These are phyloP conservation scores for Dentipellis sp. DNA, from an alignment of 768 basidiomycete species.

Conservation along the genomic window DNA sequence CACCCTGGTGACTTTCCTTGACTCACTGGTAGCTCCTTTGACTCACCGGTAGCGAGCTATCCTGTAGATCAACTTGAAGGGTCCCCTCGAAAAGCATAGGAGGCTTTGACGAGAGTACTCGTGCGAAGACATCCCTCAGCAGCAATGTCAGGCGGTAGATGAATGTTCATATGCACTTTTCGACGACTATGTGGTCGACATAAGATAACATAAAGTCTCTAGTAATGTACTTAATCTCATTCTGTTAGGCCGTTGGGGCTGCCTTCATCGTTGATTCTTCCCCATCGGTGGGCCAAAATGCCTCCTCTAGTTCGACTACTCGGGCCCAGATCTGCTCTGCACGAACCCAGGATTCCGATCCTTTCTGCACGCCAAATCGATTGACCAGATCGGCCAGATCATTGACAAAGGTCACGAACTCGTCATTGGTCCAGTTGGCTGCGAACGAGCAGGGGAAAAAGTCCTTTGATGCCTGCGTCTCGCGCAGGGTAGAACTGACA, in stretches of 20 bases:
- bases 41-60: no score
- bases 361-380: slow-evolving; percentile 27
- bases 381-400: slow-evolving; percentile 40
- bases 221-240: no score
- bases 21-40: no score
- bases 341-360: slow-evolving; percentile 24
- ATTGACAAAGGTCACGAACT: slow-evolving; percentile 45
- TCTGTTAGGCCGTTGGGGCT: not conserved
- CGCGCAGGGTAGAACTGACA: slow-evolving; percentile 22
- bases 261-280: slow-evolving; percentile 20
- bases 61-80: no score
- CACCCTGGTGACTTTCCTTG: no score
- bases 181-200: no score
- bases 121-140: no score
- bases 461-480: slow-evolving; percentile 1
- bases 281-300: slow-evolving; percentile 46
- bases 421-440: slow-evolving; percentile 50
- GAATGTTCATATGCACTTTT: no score
- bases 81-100: no score
- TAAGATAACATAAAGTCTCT: no score
- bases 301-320: slow-evolving; percentile 50
- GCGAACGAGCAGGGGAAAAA: slow-evolving; percentile 39
- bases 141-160: no score
- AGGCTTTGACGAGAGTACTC: no score
- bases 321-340: slow-evolving; percentile 48